phyloP scores from a whole-genome alignment of 2,329 filamentous ascomycete genomes.

The Aspergillus sp. region DNA sequence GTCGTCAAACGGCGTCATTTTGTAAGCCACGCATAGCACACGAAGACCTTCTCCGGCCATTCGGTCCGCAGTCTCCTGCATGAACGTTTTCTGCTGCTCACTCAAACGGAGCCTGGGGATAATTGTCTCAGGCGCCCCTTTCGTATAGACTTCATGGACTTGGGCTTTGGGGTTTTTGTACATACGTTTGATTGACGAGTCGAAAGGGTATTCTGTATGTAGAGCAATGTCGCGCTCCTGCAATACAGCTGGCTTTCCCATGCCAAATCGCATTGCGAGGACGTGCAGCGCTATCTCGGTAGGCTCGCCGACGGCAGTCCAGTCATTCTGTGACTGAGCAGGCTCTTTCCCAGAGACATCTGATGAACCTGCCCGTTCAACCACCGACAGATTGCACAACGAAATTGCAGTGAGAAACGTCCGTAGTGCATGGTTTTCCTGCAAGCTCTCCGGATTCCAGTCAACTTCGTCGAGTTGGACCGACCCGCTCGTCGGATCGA shows the following conservation, averaged over 20 bases:
- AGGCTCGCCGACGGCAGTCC: conserved; percentile 62
- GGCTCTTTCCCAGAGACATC: conserved; percentile 5
- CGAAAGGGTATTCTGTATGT: conserved; percentile 62
- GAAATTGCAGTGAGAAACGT: conserved; percentile 55
- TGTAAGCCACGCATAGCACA: conserved; percentile 57
- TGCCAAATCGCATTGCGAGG: conserved; percentile 61
- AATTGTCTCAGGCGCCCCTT: conserved; percentile 63
- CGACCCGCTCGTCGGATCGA: conserved; percentile 54
- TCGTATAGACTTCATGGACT: conserved; percentile 53
- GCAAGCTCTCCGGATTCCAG: conserved; percentile 26
- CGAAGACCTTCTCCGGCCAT: conserved; percentile 60
- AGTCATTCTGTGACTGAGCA: conserved; percentile 32
- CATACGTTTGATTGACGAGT: conserved; percentile 65
- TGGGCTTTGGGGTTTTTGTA: conserved; percentile 41
- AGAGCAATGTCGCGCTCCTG: conserved; percentile 16
- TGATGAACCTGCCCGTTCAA: conserved; percentile 41
- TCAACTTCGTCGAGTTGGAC: conserved; percentile 41
- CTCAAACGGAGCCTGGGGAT: conserved; percentile 33
- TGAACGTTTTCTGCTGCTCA: conserved; percentile 20
- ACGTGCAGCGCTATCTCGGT: conserved; percentile 69
- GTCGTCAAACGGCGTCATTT: conserved; percentile 25
- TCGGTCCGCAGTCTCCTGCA: conserved; percentile 51
- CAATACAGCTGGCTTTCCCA: conserved; percentile 49
- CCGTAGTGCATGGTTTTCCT: conserved; percentile 41
- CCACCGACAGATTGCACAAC: conserved; percentile 55